Conservation (phyloP, 2,329 filamentous ascomycete genomes). For the Achaetomium macrosporum region DNA sequence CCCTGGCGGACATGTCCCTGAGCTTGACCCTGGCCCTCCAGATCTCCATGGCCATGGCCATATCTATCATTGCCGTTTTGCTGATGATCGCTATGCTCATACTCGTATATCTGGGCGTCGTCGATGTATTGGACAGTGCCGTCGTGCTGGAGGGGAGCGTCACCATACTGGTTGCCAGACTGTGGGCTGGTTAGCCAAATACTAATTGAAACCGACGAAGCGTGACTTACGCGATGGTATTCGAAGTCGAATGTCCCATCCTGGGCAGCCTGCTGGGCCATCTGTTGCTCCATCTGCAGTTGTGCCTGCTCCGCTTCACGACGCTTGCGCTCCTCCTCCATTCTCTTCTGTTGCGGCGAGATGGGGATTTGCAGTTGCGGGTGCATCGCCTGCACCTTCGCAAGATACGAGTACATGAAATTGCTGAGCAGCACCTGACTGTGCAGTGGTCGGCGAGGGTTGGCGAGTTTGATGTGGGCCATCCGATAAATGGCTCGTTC, state of each 20-base stretch:
- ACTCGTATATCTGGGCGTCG: constrained; percentile 32
- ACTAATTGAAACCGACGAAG: background rate
- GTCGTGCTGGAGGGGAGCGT: constrained; percentile 22
- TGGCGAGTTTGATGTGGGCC: constrained; percentile 98
- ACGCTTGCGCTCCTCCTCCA: constrained; percentile 42
- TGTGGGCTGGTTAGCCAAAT: constrained; percentile 10
- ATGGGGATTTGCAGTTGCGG: constrained; percentile 89
- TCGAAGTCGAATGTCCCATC: constrained; percentile 32
- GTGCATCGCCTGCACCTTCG: constrained; percentile 98
- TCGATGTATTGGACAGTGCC: constrained; percentile 29
- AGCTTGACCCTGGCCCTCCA: constrained; percentile 5
- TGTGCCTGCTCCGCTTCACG: constrained; percentile 38
- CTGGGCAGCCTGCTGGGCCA: constrained; percentile 28
- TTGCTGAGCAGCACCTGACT: constrained; percentile 96
- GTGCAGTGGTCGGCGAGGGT: constrained; percentile 82
- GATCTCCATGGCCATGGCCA: background rate
- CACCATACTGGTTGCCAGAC: constrained; percentile 30
- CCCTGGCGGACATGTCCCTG: constrained; percentile 8
- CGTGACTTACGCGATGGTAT: constrained; percentile 31
- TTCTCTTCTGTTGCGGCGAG: constrained; percentile 53
- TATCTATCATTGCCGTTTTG: no score
- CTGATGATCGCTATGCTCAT: constrained; percentile 28
- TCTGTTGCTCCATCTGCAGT: constrained; percentile 36
- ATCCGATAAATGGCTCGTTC: constrained; percentile 97
- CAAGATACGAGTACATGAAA: constrained; percentile 99